These are phyloP conservation scores for Geranium rotundifolium DNA, from an alignment of 345 rosid species.

Conservation along the genomic window DNA sequence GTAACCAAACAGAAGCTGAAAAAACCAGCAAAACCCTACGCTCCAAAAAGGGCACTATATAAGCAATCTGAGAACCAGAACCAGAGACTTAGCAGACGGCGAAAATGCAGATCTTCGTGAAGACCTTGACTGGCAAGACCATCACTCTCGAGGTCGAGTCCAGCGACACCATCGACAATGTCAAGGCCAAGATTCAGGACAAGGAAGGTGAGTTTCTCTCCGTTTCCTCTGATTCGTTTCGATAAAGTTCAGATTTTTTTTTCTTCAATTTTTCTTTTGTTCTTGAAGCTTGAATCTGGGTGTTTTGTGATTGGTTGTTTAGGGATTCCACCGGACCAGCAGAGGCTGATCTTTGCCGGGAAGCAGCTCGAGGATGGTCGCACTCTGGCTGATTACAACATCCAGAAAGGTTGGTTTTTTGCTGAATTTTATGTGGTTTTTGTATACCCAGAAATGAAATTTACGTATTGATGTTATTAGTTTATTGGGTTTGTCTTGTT, in stretches of 20 bases:
- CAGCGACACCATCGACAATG: slow-evolving; percentile 68
- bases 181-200: slow-evolving; percentile 71
- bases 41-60: background rate
- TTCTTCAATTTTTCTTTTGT: background rate
- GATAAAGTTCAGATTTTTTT: background rate
- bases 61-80: background rate
- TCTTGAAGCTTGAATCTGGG: background rate
- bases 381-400: slow-evolving; percentile 30
- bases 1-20: slow-evolving; percentile 1
- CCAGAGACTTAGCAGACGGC: background rate
- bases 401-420: slow-evolving; percentile 22
- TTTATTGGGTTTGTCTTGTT: background rate
- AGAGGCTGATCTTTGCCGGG: slow-evolving; percentile 34
- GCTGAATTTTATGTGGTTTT: background rate
- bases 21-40: background rate
- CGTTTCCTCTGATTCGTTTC: background rate
- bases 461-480: no score
- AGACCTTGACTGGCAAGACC: slow-evolving; percentile 67
- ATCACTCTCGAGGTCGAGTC: slow-evolving; percentile 68
- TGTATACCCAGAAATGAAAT: no score
- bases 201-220: slow-evolving; percentile 40
- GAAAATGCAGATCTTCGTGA: slow-evolving; percentile 67
- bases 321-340: slow-evolving; percentile 28
- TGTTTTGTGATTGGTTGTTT: background rate
- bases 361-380: slow-evolving; percentile 39